These are phyloP conservation scores for Xylariaceae sp. DNA, from an alignment of 2,329 filamentous ascomycete genomes.

Conservation along the genomic window DNA sequence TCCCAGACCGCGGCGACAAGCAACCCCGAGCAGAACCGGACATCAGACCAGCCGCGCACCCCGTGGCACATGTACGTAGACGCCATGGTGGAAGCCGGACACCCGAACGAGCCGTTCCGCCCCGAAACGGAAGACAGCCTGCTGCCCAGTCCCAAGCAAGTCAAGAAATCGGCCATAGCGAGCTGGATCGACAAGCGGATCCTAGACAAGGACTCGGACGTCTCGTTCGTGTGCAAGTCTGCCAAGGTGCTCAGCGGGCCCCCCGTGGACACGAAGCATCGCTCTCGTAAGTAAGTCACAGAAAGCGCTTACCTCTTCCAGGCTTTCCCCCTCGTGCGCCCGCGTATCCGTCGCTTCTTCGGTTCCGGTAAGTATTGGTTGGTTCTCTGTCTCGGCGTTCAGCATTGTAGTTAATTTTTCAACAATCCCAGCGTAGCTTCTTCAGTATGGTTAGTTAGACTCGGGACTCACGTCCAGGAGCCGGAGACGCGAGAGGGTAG, in stretches of 20 bases:
- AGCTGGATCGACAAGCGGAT: background rate
- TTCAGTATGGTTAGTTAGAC: background rate
- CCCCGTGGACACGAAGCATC: background rate
- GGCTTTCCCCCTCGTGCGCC: background rate
- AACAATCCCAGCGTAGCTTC: too few relatives aligned
- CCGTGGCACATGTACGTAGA: background rate
- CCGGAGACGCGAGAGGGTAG: background rate
- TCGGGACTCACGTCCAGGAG: background rate
- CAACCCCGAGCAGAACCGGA: background rate
- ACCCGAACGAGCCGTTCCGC: background rate
- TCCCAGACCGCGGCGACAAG: background rate
- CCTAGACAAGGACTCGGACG: slow-evolving; percentile 11
- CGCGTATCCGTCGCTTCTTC: background rate
- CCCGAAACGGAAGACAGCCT: background rate
- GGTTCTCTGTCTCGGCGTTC: background rate
- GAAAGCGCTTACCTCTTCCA: background rate
- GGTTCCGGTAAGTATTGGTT: background rate
- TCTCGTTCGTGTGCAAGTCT: slow-evolving; percentile 19
- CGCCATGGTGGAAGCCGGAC: background rate
- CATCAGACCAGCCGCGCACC: background rate
- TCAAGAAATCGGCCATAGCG: background rate
- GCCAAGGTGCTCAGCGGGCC: slow-evolving; percentile 3
- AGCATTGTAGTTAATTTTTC: too few relatives aligned
- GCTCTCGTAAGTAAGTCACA: slow-evolving; percentile 7
- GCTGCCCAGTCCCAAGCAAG: background rate